Conservation (phyloP, 2,329 filamentous ascomycete genomes). For the Epicoccum nigrum region DNA sequence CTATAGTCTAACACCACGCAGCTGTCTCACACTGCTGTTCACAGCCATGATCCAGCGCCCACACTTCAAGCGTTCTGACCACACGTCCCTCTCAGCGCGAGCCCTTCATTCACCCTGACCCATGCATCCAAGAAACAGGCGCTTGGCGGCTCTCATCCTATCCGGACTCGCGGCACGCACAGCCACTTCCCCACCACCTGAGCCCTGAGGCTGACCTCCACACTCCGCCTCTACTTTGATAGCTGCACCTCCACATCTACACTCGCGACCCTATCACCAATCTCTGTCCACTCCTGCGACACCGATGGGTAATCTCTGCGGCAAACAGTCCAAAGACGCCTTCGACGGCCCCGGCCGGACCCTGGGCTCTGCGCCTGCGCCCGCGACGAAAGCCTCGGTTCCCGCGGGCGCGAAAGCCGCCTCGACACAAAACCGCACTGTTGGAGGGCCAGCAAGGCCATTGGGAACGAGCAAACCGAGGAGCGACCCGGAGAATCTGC, state of each 20-base stretch:
- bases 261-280: background rate
- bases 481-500: slow-evolving; percentile 69
- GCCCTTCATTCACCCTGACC: background rate
- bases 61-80: background rate
- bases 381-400: slow-evolving; percentile 52
- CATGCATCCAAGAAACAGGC: slow-evolving; percentile 20
- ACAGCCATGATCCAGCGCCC: background rate
- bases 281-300: slow-evolving; percentile 17
- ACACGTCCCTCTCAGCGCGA: background rate
- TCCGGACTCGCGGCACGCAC: slow-evolving; percentile 16
- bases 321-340: slow-evolving; percentile 65
- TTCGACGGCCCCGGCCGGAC: slow-evolving; percentile 76
- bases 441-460: slow-evolving; percentile 60
- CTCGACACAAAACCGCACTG: slow-evolving; percentile 52
- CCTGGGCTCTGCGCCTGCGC: slow-evolving; percentile 63
- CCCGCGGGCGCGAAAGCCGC: slow-evolving; percentile 17
- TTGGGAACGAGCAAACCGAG: slow-evolving; percentile 60
- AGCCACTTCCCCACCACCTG: slow-evolving; percentile 23
- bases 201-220: slow-evolving; percentile 32
- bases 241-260: slow-evolving; percentile 9
- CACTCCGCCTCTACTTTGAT: slow-evolving; percentile 21
- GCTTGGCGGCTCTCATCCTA: slow-evolving; percentile 28
- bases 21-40: background rate
- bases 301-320: slow-evolving; percentile 85
- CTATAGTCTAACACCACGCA: slow-evolving; percentile 12